A percentile compares a stretch with the other conserved stretches of the same genome.
phyloP scores from a whole-genome alignment of 108 stramenopile species.

The Skeletonema menzelii region DNA sequence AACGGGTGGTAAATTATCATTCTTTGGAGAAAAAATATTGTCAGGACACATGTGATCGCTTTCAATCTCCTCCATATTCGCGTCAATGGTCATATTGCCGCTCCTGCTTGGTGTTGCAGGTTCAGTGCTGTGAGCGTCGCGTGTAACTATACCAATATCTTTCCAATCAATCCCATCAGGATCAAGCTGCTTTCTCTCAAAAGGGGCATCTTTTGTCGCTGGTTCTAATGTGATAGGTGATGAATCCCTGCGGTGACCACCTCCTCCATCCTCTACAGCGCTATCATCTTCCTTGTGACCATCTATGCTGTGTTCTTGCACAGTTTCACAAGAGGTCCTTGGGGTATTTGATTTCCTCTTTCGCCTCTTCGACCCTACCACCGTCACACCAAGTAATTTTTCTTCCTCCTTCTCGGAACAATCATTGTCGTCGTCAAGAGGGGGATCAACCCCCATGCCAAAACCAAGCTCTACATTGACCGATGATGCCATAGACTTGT shows the following conservation, averaged over 20 bases:
- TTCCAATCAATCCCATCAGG: slow-evolving; percentile 32
- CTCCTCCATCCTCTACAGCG: background rate
- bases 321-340: slow-evolving; percentile 9
- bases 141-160: background rate
- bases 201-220: background rate
- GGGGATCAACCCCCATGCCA: background rate
- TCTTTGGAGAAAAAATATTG: background rate
- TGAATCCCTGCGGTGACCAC: background rate
- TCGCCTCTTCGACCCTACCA: slow-evolving; percentile 27
- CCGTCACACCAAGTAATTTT: slow-evolving; percentile 31
- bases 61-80: background rate
- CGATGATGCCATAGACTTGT: slow-evolving; percentile 37
- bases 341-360: background rate
- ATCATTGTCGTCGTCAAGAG: background rate
- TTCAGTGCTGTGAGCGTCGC: background rate
- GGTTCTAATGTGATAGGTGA: slow-evolving; percentile 13
- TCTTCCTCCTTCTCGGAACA: slow-evolving; percentile 12
- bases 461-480: slow-evolving; percentile 34
- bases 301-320: slow-evolving; percentile 20
- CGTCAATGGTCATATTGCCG: background rate
- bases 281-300: slow-evolving; percentile 4
- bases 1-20: background rate
- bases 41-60: background rate
- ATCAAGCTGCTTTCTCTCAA: slow-evolving; percentile 8
- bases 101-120: background rate